A percentile compares a stretch with the other conserved stretches of the same genome.
Evolutionary conservation across 305 asterid species (phyloP).

Genomic region (Rubia balearica): DNA sequence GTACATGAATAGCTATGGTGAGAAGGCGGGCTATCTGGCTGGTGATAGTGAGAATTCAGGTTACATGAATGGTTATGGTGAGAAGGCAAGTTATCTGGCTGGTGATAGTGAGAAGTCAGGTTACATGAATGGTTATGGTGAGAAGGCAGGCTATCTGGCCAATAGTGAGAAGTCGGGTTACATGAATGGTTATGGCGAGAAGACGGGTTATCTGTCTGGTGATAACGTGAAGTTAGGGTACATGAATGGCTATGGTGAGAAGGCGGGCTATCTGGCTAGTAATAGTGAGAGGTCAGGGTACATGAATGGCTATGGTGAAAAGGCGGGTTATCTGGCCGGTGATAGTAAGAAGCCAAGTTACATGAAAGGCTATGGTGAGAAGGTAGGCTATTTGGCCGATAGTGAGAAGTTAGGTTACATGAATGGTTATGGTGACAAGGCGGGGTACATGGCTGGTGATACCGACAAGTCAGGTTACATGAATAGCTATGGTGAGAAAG

Average conservation of each 20-base stretch:
- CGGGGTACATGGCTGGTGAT: conserved; percentile 16
- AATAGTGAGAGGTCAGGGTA: not conserved
- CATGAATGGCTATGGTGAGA: too few relatives aligned
- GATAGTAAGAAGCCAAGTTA: too few relatives aligned
- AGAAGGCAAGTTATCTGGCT: not conserved
- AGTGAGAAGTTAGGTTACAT: not conserved
- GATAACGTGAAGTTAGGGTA: too few relatives aligned
- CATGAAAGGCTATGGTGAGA: not conserved
- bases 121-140: not conserved
- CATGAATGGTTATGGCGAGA: too few relatives aligned
- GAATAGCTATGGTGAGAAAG: not conserved
- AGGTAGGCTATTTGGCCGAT: not conserved
- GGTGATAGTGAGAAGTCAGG: not conserved
- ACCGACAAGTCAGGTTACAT: not conserved
- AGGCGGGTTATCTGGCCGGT: not conserved
- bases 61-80: not conserved
- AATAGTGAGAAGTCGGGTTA: not conserved
- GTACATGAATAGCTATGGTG: not conserved
- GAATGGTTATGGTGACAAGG: conserved; percentile 19
- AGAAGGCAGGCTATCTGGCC: not conserved
- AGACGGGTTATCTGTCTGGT: too few relatives aligned
- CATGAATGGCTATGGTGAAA: not conserved
- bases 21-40: not conserved
- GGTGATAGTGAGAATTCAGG: not conserved
- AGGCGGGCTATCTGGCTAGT: too few relatives aligned